Base-by-base conservation (phyloP, 1,284 basidiomycete genomes). In the Marasmius tenuissimus region DNA sequence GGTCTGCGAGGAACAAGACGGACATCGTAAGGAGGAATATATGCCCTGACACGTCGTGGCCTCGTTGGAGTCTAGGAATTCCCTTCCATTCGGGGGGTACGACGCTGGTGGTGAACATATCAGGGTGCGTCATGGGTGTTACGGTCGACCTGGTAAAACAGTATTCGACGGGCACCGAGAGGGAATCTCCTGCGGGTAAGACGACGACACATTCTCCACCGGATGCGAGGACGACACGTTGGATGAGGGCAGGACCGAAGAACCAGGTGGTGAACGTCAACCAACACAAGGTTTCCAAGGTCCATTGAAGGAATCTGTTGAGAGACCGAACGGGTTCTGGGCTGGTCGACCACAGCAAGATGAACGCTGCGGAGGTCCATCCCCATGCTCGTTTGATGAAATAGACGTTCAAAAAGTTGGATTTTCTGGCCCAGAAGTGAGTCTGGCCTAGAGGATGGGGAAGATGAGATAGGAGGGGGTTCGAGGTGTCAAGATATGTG, bases 1-100 rank as follows among this genome's bases (percentile, higher is more conserved):
- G 92, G 69, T 95, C 88, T 1, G 86, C 81, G 45, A 97, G 82
- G 71, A 97, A 89, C 18, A 97, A 79, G 8, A 85, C 78, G n/a
- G 89, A 84, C 77, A 97, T 85, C 1, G 92, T 92, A 67, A 98
- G 84, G 64, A 99, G 84, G 79, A 98, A 98, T 33, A 95, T 84
- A 72, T 99, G 97, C 1, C 96, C 96, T 0, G 94, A 96, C 12
- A 98, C 87, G 71, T 99, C 97, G 73, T 97, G 95, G 0, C 96
- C 96, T 63, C 84, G 88, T 70, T 85, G 85, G 67, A 93, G 73
- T 47, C 84, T 76, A 7, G 90, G 89, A 0, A 75, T 68, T 0
- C 76, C 81, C 14, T 69, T 69, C 83, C 85, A 88, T 20, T 74
- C 75, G 1, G 63, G 53, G 0, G 80, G 77, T 18, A 78, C 68